These are phyloP conservation scores for Penicillium hesseltinei DNA, from an alignment of 2,329 filamentous ascomycete genomes.

Conservation along the genomic window DNA sequence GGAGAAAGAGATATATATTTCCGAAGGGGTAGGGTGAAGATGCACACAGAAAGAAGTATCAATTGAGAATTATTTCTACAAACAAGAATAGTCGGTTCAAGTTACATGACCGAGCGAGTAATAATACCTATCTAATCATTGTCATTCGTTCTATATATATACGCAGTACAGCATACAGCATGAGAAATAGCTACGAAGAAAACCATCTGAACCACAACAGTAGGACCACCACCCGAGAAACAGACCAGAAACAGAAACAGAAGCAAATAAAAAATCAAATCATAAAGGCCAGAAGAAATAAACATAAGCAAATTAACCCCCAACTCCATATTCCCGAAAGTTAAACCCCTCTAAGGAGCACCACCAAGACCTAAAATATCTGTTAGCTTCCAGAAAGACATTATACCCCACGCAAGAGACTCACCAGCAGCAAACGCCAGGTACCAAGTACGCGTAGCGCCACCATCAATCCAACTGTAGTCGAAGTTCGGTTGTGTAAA, in stretches of 20 bases:
- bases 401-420: constrained; percentile 7
- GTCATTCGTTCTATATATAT: not conserved
- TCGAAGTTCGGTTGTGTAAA: constrained; percentile 69
- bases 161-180: not conserved
- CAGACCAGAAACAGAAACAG: not conserved
- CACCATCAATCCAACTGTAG: constrained; percentile 66
- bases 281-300: not conserved
- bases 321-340: not conserved
- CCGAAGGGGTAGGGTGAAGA: not conserved
- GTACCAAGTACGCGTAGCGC: constrained; percentile 82
- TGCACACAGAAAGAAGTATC: not conserved
- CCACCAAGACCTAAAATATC: constrained; percentile 11
- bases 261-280: not conserved
- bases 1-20: not conserved
- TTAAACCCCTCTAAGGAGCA: not conserved
- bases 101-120: not conserved
- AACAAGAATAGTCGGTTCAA: too few relatives aligned
- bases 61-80: not conserved
- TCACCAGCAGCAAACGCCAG: constrained; percentile 72
- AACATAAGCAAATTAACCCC: not conserved
- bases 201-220: not conserved
- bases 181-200: not conserved
- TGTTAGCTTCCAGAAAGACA: not conserved
- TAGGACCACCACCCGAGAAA: not conserved
- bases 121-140: not conserved